These are phyloP conservation scores for Clonostachys chloroleuca DNA, from an alignment of 2,329 filamentous ascomycete genomes.

Conservation along the genomic window DNA sequence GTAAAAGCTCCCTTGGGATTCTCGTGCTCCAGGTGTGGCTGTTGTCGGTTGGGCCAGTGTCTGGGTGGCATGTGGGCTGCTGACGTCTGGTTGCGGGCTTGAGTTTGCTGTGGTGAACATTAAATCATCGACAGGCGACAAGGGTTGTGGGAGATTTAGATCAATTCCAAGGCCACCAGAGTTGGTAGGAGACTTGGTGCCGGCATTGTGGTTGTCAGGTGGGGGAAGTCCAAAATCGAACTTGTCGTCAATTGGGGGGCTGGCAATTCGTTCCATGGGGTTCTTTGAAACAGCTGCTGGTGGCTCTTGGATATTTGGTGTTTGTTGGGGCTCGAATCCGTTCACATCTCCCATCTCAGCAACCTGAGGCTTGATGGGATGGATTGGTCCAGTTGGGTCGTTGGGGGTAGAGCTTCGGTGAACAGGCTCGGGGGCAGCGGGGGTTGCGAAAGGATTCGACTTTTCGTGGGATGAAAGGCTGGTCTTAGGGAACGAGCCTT, in stretches of 20 bases:
- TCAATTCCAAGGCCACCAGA: conserved; percentile 24
- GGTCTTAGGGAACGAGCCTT: conserved; percentile 39
- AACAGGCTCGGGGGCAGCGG: conserved; percentile 21
- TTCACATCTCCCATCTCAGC: conserved; percentile 25
- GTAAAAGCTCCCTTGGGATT: conserved; percentile 7
- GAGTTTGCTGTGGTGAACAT: conserved; percentile 4
- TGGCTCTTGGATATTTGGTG: conserved; percentile 20
- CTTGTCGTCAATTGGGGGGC: conserved; percentile 11
- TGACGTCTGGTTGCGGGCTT: neutral
- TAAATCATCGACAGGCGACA: conserved; percentile 13
- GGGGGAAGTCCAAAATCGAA: too few species aligned
- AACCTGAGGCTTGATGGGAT: conserved; percentile 25
- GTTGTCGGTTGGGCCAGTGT: too few species aligned
- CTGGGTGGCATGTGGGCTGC: neutral
- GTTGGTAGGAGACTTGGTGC: conserved; percentile 1
- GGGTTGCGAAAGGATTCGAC: conserved; percentile 27
- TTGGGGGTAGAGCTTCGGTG: conserved; percentile 8
- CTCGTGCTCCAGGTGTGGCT: neutral
- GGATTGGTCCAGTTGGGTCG: conserved; percentile 15
- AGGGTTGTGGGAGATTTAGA: conserved; percentile 24
- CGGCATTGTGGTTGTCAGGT: conserved; percentile 1
- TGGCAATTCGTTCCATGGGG: conserved; percentile 10
- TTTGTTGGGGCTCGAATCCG: conserved; percentile 16
- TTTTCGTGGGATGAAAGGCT: conserved; percentile 24
- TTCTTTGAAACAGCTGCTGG: conserved; percentile 19